Evolutionary conservation across 768 basidiomycete genomes (phyloP), one percentile per base, ranked within the genome.

Genomic region (Boletellus emodensis): DNA sequence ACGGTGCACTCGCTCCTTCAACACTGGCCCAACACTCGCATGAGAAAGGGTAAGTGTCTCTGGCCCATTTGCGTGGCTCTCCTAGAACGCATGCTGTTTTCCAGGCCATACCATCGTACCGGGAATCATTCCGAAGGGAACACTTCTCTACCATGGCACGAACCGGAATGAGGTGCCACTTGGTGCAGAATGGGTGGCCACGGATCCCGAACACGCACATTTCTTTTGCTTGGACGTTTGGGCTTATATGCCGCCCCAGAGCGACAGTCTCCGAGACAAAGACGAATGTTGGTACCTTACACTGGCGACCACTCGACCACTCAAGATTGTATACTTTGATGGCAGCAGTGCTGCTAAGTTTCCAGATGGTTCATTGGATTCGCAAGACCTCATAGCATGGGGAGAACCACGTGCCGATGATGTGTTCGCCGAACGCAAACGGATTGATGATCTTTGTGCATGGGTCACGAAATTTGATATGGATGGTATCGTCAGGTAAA

Each of bases 11-110:
- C 48, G 15, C 40, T 49, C 6, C 60, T 75, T 10, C 73, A 75
- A 39, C 63, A 67, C 30, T 74, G 70, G 70, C 62, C 71, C 2
- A 73, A 72, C 46, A 72, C 70, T 2, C 61, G 67, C 9, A 66
- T 64, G 40, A 66, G 67, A n/a, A 71, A 71, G 54, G 71, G 71
- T 63, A 26, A 13, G 51, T 24, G 26, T 30, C 22, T 38, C 12
- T 11, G 3, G 26, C 5, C 17, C 20, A 17, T 20, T n/a, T 20
- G 4, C 17, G 15, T 28, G 13, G 22, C 24, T 26, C 7, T 43
- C 18, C 32, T 45, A 4, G 5, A 24, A 12, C 13, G 2, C 1
- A 33, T 22, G 14, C 15, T 38, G 0, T 15, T 20, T 1, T 40
- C 24, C 14, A 67, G 63, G 66, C 3, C 68, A 71, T 39, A 65